A percentile compares a stretch with the other conserved stretches of the same genome.
These are phyloP conservation scores for Cordyceps fumosorosea DNA, from an alignment of 2,329 filamentous ascomycete genomes.

Conservation along the genomic window DNA sequence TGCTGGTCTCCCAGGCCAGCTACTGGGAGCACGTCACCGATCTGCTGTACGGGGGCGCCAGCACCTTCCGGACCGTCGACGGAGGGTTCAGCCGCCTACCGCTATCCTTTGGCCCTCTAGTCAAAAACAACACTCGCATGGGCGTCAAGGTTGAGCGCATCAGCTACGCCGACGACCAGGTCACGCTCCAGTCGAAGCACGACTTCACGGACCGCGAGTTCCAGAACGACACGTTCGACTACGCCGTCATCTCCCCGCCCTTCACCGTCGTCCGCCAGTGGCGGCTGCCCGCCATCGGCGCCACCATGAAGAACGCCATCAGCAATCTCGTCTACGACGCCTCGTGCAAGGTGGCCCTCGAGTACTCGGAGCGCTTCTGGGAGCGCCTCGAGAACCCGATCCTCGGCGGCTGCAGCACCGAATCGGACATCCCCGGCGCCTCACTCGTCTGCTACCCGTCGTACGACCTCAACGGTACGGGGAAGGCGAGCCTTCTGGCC, in stretches of 20 bases:
- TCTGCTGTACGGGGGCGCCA: slow-evolving; percentile 14
- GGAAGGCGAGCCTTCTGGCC: slow-evolving; percentile 55
- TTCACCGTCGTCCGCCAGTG: slow-evolving; percentile 59
- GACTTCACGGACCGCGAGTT: slow-evolving; percentile 32
- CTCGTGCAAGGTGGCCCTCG: slow-evolving; percentile 56
- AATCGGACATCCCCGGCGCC: slow-evolving; percentile 53
- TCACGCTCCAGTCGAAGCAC: slow-evolving; percentile 52
- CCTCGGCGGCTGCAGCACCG: slow-evolving; percentile 54
- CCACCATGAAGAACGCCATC: slow-evolving; percentile 42
- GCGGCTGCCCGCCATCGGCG: slow-evolving; percentile 43
- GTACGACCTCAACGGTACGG: slow-evolving; percentile 58
- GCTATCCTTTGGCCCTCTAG: slow-evolving; percentile 53
- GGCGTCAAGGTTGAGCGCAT: slow-evolving; percentile 52
- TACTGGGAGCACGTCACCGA: slow-evolving; percentile 38
- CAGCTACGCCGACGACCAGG: slow-evolving; percentile 44
- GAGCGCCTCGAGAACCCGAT: slow-evolving; percentile 48
- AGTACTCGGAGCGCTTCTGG: slow-evolving; percentile 61
- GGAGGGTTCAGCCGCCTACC: slow-evolving; percentile 50
- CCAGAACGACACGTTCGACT: slow-evolving; percentile 53
- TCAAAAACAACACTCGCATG: slow-evolving; percentile 50
- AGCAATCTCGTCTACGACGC: slow-evolving; percentile 36
- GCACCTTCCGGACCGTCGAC: slow-evolving; percentile 58
- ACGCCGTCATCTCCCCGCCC: slow-evolving; percentile 58
- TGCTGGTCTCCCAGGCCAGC: slow-evolving; percentile 30
- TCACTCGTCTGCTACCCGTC: slow-evolving; percentile 60